phyloP scores from a whole-genome alignment of 202 grass and related monocot species.

The Brachypodium distachyon region DNA sequence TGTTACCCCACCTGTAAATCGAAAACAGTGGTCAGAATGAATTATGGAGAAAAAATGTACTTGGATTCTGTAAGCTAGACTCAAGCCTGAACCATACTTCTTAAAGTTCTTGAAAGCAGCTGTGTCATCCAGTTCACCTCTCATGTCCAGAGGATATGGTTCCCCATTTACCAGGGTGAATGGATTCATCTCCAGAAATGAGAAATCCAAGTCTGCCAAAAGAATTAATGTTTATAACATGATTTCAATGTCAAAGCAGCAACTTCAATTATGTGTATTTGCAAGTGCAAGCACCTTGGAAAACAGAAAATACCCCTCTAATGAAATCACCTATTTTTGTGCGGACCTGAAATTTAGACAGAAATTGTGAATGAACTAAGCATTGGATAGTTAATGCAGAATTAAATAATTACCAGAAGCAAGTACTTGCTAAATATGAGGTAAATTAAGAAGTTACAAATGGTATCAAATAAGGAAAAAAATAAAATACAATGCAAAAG shows the following conservation, averaged over 20 bases:
- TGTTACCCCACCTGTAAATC: slow-evolving; percentile 64
- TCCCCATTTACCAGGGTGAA: slow-evolving; percentile 89
- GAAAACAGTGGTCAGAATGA: not conserved
- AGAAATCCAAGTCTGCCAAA: slow-evolving; percentile 84
- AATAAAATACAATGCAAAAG: not conserved
- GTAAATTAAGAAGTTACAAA: not conserved
- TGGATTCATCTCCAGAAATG: slow-evolving; percentile 95
- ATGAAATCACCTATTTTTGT: slow-evolving; percentile 85
- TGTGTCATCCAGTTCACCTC: slow-evolving; percentile 96
- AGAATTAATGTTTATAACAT: slow-evolving; percentile 8
- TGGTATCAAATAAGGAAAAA: not conserved
- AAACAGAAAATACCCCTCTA: slow-evolving; percentile 72
- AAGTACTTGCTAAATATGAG: not conserved
- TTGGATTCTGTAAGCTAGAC: not conserved
- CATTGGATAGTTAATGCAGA: not conserved
- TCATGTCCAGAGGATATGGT: slow-evolving; percentile 93
- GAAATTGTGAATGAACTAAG: not conserved
- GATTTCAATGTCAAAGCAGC: not conserved
- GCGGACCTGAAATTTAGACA: slow-evolving; percentile 60
- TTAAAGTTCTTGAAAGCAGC: slow-evolving; percentile 99
- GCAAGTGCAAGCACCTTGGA: slow-evolving; percentile 57
- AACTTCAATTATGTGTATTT: not conserved
- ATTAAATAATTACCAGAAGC: not conserved
- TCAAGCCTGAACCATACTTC: slow-evolving; percentile 45
- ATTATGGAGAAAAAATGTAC: not conserved